These are phyloP conservation scores for Colletotrichum paranaense DNA, from an alignment of 2,329 filamentous ascomycete species.

Conservation along the genomic window DNA sequence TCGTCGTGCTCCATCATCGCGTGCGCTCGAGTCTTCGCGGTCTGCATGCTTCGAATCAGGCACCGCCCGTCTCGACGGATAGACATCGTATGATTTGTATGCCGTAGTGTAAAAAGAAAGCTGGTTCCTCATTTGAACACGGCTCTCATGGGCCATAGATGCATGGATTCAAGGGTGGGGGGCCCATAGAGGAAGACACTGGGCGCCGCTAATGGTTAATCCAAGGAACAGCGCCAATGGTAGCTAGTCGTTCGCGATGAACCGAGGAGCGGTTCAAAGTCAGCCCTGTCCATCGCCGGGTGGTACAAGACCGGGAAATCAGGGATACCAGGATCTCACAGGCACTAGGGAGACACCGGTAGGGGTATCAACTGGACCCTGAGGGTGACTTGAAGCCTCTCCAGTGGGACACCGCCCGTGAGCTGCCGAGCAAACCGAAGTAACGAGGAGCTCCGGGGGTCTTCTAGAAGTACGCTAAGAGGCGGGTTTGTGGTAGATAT, in stretches of 20 bases:
- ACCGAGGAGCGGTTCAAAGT: slow-evolving; percentile 14
- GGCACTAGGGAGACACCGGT: not conserved
- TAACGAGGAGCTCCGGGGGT: not conserved
- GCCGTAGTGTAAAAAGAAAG: slow-evolving; percentile 27
- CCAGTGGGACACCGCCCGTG: slow-evolving; percentile 19
- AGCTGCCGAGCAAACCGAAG: slow-evolving; percentile 30
- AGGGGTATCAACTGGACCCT: slow-evolving; percentile 24
- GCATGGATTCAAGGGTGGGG: slow-evolving; percentile 17
- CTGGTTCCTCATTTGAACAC: slow-evolving; percentile 22
- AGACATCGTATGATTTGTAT: slow-evolving; percentile 33
- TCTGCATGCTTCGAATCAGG: slow-evolving; percentile 6
- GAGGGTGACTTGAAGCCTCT: slow-evolving; percentile 21
- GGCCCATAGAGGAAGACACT: slow-evolving; percentile 7
- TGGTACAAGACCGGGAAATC: slow-evolving; percentile 8
- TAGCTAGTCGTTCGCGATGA: slow-evolving; percentile 17
- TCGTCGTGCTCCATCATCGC: slow-evolving; percentile 7
- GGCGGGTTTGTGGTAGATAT: slow-evolving; percentile 2
- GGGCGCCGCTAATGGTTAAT: not conserved
- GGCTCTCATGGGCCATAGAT: slow-evolving; percentile 13
- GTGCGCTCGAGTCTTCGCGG: slow-evolving; percentile 5
- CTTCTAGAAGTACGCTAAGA: slow-evolving; percentile 23
- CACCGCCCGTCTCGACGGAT: slow-evolving; percentile 24
- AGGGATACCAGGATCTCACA: not conserved
- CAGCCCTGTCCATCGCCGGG: slow-evolving; percentile 16
- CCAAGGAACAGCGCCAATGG: slow-evolving; percentile 8